These are phyloP conservation scores for Pilaira anomala DNA, from an alignment of 192 early-diverging fungal species.

Conservation along the genomic window DNA sequence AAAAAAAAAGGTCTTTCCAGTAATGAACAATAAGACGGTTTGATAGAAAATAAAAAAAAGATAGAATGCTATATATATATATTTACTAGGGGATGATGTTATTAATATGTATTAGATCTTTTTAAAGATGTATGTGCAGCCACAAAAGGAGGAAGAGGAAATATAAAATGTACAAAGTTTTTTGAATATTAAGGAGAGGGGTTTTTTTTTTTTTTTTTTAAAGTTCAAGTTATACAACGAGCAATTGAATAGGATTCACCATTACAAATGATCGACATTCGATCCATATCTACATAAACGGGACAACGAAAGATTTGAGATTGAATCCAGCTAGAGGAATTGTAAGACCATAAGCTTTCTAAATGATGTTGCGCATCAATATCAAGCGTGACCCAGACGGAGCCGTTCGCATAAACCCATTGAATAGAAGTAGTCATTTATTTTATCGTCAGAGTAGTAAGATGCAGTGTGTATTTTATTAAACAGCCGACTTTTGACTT, in stretches of 20 bases:
- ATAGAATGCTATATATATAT: no score
- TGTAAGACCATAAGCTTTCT: conserved; percentile 10
- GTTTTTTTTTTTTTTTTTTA: no score
- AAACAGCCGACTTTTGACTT: no score
- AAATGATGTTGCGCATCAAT: background rate
- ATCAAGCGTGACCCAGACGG: conserved; percentile 5
- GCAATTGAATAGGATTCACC: background rate
- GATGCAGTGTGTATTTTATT: background rate
- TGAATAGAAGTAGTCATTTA: background rate
- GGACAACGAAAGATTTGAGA: background rate
- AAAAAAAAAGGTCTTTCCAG: no score
- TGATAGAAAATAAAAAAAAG: no score
- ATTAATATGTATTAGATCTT: no score
- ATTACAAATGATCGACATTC: background rate
- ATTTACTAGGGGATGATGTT: no score
- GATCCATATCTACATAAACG: conserved; percentile 13
- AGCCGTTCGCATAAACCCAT: conserved; percentile 11
- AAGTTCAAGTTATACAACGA: background rate
- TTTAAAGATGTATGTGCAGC: no score
- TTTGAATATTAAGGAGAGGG: no score
- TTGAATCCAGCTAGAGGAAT: conserved; percentile 11
- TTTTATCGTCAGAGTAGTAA: background rate
- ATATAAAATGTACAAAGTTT: no score
- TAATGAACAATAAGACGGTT: no score
- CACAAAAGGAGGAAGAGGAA: no score